phyloP scores from a whole-genome alignment of 352 stramenopile genomes.

The Phytophthora sp. region DNA sequence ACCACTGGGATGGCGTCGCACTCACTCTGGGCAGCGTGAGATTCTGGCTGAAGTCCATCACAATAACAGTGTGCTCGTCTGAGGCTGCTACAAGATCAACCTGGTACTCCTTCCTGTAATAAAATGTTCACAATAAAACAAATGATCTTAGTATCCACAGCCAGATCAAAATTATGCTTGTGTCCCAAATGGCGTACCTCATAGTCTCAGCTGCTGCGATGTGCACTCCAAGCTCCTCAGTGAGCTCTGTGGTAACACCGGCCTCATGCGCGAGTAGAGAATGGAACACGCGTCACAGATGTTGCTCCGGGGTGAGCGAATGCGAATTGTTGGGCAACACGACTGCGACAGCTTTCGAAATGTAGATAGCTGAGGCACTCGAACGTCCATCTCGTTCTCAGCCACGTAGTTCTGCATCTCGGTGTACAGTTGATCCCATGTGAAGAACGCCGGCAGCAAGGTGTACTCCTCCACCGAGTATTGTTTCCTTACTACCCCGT shows the following conservation, averaged over 20 bases:
- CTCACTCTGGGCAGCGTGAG: conserved; percentile 18
- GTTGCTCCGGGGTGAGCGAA: conserved; percentile 18
- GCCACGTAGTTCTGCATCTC: conserved; percentile 26
- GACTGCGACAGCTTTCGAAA: conserved; percentile 11
- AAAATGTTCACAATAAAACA: neutral
- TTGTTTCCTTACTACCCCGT: neutral
- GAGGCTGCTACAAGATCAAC: neutral
- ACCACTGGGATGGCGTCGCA: conserved; percentile 10
- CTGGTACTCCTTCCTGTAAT: conserved; percentile 15
- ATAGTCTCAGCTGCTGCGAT: neutral
- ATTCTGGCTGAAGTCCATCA: conserved; percentile 35
- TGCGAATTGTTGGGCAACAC: conserved; percentile 8
- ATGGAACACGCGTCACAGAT: conserved; percentile 18
- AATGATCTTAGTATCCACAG: conserved; percentile 1
- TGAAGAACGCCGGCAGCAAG: conserved; percentile 20
- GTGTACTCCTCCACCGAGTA: conserved; percentile 6
- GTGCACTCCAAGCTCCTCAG: conserved; percentile 13
- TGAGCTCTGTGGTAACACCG: neutral
- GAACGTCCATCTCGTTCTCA: neutral
- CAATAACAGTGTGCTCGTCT: conserved; percentile 14
- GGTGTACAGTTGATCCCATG: conserved; percentile 15
- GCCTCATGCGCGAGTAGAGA: neutral
- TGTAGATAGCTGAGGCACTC: neutral
- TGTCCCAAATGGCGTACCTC: neutral
- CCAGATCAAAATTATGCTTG: conserved; percentile 15